Evolutionary conservation across 2,329 filamentous ascomycete species (phyloP).

Genomic region (Aspergillus nomiae): DNA sequence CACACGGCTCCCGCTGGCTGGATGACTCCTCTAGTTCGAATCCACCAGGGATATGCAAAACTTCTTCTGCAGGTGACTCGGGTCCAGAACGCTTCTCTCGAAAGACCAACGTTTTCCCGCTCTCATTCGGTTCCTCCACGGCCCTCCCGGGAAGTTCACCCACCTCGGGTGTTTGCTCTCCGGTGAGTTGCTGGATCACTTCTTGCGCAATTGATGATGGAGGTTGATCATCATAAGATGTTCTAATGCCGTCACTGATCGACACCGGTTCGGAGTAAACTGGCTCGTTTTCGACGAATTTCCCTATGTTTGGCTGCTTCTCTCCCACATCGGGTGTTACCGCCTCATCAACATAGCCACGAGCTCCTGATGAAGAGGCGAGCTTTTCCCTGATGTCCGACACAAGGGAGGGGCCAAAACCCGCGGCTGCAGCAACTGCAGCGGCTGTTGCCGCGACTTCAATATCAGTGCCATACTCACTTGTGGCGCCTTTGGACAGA

Average conservation of each 20-base stretch:
- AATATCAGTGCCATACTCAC: constrained; percentile 58
- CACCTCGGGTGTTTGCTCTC: constrained; percentile 11
- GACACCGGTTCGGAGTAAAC: constrained; percentile 26
- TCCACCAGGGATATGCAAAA: constrained; percentile 34
- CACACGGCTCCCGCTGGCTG: not conserved
- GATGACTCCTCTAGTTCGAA: constrained; percentile 26
- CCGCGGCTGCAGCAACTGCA: constrained; percentile 67
- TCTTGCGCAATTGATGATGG: constrained; percentile 25
- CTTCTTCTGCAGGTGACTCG: constrained; percentile 24
- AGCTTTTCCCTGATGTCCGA: constrained; percentile 62
- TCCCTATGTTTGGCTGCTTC: constrained; percentile 6
- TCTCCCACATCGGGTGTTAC: constrained; percentile 46
- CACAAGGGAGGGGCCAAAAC: constrained; percentile 71
- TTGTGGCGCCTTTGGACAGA: constrained; percentile 9
- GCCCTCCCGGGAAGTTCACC: not conserved
- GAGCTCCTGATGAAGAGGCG: constrained; percentile 53
- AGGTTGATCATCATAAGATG: constrained; percentile 4
- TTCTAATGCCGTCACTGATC: constrained; percentile 3
- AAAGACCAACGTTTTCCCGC: not conserved
- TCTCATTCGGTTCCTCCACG: not conserved
- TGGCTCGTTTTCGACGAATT: constrained; percentile 19
- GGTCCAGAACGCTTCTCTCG: constrained; percentile 5
- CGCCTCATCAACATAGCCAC: constrained; percentile 53
- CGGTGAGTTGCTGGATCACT: constrained; percentile 28
- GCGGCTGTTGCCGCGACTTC: constrained; percentile 71